Evolutionary conservation across 495 filamentous ascomycete genomes (phyloP).

Genomic region (Endocarpon pusillum): DNA sequence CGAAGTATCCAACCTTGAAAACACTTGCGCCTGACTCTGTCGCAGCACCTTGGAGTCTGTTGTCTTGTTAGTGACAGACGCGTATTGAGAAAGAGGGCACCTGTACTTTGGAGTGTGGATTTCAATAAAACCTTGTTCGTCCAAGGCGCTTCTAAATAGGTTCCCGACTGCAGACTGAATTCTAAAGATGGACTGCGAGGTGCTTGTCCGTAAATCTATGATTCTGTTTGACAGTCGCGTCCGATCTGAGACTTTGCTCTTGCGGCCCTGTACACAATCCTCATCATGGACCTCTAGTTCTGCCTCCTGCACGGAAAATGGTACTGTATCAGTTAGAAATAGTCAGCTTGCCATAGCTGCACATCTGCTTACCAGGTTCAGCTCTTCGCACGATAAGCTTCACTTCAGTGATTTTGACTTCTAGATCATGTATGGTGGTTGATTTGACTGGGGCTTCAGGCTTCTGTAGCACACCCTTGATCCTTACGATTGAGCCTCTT

Average conservation of each 20-base stretch:
- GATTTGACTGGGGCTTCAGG: constrained; percentile 38
- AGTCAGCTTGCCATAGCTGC: no score
- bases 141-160: constrained; percentile 60
- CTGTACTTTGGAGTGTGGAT: constrained; percentile 81
- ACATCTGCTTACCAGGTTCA: no score
- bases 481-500: constrained; percentile 46
- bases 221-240: constrained; percentile 68
- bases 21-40: constrained; percentile 88
- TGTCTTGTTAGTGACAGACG: no score
- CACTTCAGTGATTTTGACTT: constrained; percentile 28
- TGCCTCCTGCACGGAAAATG: constrained; percentile 5
- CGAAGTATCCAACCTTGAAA: constrained; percentile 77
- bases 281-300: constrained; percentile 19
- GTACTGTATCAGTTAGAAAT: no score
- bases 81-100: no score
- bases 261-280: constrained; percentile 25
- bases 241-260: constrained; percentile 46
- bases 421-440: constrained; percentile 39
- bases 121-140: constrained; percentile 59
- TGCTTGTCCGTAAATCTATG: constrained; percentile 71
- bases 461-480: constrained; percentile 45
- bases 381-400: constrained; percentile 38
- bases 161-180: constrained; percentile 54
- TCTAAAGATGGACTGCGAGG: constrained; percentile 79
- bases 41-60: constrained; percentile 67